Conservation (phyloP, 176 grass and related monocot species). For the Guadua angustifolia region DNA sequence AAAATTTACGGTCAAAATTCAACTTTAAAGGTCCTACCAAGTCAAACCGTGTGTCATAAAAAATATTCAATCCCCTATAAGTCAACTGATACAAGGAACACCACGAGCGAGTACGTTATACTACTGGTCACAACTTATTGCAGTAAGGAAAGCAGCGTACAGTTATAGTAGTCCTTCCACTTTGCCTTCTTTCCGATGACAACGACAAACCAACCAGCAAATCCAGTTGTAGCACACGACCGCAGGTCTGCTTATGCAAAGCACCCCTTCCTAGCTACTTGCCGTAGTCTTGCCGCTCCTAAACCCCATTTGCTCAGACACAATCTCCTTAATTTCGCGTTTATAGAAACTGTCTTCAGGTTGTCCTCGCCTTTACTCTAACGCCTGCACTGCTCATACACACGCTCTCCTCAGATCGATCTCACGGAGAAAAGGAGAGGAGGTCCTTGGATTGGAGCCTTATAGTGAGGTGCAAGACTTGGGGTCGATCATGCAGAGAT, state of each 20-base stretch:
- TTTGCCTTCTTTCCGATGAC: background rate
- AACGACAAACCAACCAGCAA: background rate
- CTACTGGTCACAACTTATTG: background rate
- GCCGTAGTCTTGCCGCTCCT: conserved; percentile 39
- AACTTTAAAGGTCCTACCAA: no score
- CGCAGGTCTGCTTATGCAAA: background rate
- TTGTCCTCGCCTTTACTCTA: conserved; percentile 66
- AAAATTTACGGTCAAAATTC: no score
- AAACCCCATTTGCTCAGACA: conserved; percentile 20
- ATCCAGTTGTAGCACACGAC: conserved; percentile 11
- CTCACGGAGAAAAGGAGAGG: background rate
- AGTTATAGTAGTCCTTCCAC: conserved; percentile 7
- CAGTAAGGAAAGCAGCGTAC: conserved; percentile 13
- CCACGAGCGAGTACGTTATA: background rate
- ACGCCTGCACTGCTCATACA: conserved; percentile 40
- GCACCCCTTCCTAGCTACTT: background rate
- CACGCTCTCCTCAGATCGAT: background rate
- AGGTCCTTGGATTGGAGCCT: conserved; percentile 33
- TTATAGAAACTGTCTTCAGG: background rate
- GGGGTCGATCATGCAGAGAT: conserved; percentile 49
- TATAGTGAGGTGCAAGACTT: conserved; percentile 78
- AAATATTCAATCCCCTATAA: background rate
- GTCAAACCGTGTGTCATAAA: no score
- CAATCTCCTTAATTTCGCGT: background rate
- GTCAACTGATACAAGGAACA: background rate